A percentile compares a stretch with the other conserved stretches of the same genome.
These are phyloP conservation scores for Hanseniaspora hatyaiensis DNA, from an alignment of 805 yeast genomes.

Conservation along the genomic window DNA sequence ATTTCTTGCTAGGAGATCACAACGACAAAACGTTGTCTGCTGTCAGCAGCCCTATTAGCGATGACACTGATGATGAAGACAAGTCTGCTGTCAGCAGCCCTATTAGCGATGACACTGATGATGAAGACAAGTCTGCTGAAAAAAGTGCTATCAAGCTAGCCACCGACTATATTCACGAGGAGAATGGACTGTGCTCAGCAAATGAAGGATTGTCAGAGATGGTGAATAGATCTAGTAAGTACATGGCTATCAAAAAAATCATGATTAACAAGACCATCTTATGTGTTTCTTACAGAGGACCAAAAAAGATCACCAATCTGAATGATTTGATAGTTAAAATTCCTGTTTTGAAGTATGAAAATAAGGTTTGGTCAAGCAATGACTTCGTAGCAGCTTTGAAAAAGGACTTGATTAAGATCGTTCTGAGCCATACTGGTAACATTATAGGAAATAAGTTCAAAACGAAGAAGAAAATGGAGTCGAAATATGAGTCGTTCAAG, in stretches of 20 bases:
- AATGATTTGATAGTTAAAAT: slow-evolving; percentile 41
- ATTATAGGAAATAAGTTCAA: slow-evolving; percentile 51
- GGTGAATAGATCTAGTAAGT: slow-evolving; percentile 61
- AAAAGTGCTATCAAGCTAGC: neutral
- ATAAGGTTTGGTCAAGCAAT: slow-evolving; percentile 46
- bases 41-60: too few relatives aligned
- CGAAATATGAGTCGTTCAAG: slow-evolving; percentile 17
- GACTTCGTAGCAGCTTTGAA: slow-evolving; percentile 43
- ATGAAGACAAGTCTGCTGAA: neutral
- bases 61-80: neutral
- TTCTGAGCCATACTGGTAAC: slow-evolving; percentile 47
- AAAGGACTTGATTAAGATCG: slow-evolving; percentile 45
- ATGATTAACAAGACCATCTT: slow-evolving; percentile 38
- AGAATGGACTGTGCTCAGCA: neutral
- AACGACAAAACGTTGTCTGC: neutral
- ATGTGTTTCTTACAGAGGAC: slow-evolving; percentile 58
- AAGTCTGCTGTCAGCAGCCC: too few relatives aligned
- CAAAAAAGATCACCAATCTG: slow-evolving; percentile 49
- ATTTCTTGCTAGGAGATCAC: slow-evolving; percentile 32
- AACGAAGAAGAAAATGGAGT: slow-evolving; percentile 30
- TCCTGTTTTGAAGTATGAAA: slow-evolving; percentile 38
- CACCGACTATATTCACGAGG: neutral
- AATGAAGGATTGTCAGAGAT: slow-evolving; percentile 41
- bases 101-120: too few relatives aligned
- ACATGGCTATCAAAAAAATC: slow-evolving; percentile 49